These are phyloP conservation scores for Elaeis oleifera DNA, from an alignment of 202 grass and related monocot genomes.

Conservation along the genomic window DNA sequence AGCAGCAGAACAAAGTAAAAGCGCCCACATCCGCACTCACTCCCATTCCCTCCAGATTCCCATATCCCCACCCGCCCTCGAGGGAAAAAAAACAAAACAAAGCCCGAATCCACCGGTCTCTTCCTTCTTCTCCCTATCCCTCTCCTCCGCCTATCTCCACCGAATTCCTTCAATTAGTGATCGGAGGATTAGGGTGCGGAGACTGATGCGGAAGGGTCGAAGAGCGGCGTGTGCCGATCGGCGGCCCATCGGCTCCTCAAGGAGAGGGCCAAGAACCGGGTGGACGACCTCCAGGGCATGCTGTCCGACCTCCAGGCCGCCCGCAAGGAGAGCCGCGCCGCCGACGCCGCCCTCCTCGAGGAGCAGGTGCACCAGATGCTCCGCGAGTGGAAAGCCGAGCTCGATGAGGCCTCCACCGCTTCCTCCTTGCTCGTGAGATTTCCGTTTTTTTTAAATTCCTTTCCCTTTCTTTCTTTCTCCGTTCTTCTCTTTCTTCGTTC, in stretches of 20 bases:
- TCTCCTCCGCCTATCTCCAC: no score
- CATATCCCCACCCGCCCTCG: no score
- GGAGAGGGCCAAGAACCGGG: conserved; percentile 17
- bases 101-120: no score
- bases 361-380: conserved; percentile 22
- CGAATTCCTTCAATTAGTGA: no score
- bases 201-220: no score
- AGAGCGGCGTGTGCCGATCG: no score
- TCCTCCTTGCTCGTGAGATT: not conserved
- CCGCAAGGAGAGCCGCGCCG: conserved; percentile 9
- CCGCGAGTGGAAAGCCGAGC: conserved; percentile 22
- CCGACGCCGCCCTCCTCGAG: conserved; percentile 8
- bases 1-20: no score
- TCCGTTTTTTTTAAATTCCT: not conserved
- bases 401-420: conserved; percentile 12
- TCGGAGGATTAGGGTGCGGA: no score
- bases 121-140: no score
- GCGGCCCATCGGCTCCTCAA: conserved; percentile 1
- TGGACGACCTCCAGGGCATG: conserved; percentile 22
- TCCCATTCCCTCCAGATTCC: no score
- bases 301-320: conserved; percentile 8
- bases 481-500: not conserved
- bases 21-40: no score
- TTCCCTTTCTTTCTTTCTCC: not conserved
- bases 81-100: no score